phyloP scores from a whole-genome alignment of 306 rosid genomes.

The Purshia tridentata region DNA sequence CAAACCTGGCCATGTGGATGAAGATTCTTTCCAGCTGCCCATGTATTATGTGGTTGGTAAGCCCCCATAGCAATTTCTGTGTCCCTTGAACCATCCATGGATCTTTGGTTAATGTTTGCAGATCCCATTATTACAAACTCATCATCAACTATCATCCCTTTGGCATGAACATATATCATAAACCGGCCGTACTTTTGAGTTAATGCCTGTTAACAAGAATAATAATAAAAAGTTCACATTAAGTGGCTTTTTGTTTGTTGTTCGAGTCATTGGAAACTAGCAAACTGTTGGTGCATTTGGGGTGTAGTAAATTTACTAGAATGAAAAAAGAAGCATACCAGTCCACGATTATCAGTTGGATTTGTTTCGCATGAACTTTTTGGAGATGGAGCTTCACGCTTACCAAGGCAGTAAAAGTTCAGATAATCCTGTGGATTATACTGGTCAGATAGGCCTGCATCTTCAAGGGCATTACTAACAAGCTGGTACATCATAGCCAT shows the following conservation, averaged over 20 bases:
- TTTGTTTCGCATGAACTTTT: not conserved
- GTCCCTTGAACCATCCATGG: conserved; percentile 79
- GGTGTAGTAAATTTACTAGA: not conserved
- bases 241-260: not conserved
- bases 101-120: conserved; percentile 77
- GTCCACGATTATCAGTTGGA: conserved; percentile 43
- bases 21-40: conserved; percentile 38
- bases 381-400: conserved; percentile 38
- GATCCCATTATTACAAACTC: conserved; percentile 66
- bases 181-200: conserved; percentile 54
- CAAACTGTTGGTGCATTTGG: not conserved
- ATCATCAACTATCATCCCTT: conserved; percentile 75
- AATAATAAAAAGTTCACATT: not conserved
- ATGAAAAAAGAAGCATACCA: conserved; percentile 38
- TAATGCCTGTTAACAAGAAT: conserved; percentile 38
- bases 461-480: conserved; percentile 50
- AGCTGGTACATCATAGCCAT: conserved; percentile 73
- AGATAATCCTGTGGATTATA: conserved; percentile 66
- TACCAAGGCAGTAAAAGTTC: conserved; percentile 72
- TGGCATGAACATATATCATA: conserved; percentile 75
- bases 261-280: not conserved
- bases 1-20: conserved; percentile 73
- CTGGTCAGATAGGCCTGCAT: conserved; percentile 43
- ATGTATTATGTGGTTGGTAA: conserved; percentile 64
- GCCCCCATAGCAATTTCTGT: conserved; percentile 84